These are phyloP conservation scores for Dacryopinax spathularia DNA, from an alignment of 768 basidiomycete species.

Conservation along the genomic window DNA sequence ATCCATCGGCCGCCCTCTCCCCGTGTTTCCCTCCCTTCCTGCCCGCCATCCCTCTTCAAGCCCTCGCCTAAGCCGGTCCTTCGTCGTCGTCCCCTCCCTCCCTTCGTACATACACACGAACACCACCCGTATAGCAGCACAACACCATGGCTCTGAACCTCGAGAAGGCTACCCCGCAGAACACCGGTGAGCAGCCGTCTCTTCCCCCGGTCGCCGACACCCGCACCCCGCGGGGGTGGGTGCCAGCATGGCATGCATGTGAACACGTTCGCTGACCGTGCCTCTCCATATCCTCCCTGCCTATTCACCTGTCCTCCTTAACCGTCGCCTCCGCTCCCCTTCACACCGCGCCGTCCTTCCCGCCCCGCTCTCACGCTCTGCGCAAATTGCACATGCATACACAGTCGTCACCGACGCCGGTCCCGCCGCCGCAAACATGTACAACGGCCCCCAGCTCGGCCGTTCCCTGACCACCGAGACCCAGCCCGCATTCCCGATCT, in stretches of 20 bases:
- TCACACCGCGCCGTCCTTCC: background rate
- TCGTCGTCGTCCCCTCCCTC: background rate
- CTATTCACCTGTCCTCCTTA: background rate
- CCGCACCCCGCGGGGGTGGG: background rate
- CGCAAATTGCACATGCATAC: constrained; percentile 11
- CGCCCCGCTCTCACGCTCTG: constrained; percentile 16
- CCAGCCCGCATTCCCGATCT: background rate
- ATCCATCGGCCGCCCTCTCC: no score
- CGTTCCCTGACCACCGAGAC: background rate
- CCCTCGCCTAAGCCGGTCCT: no score
- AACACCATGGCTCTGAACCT: background rate
- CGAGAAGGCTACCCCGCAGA: background rate
- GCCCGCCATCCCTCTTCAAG: no score
- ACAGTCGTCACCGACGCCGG: background rate
- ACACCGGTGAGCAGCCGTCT: background rate
- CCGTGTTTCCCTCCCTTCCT: no score
- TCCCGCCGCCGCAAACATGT: background rate
- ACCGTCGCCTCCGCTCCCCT: background rate
- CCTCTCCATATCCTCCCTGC: background rate
- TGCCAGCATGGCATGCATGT: background rate
- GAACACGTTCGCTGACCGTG: background rate
- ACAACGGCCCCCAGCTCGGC: background rate
- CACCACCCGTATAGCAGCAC: background rate
- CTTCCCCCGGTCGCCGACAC: background rate
- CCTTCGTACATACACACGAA: background rate